phyloP scores from a whole-genome alignment of 441 rosid species.

The Aleurites moluccanus region DNA sequence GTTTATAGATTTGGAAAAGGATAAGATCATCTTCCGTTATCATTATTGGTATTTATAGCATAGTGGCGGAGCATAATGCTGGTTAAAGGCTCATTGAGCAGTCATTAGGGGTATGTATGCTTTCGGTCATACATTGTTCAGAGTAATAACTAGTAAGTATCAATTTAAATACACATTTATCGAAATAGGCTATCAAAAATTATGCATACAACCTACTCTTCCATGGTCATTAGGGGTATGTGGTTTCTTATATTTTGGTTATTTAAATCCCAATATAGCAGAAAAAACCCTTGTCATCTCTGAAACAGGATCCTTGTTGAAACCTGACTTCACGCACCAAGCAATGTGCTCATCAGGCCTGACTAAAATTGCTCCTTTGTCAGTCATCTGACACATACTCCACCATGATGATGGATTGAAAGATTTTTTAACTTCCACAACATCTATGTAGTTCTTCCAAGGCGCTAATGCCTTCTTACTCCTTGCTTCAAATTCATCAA shows the following conservation, averaged over 20 bases:
- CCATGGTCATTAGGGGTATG: not conserved
- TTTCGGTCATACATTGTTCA: no score
- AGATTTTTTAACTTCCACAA: slow-evolving; percentile 47
- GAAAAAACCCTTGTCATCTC: slow-evolving; percentile 60
- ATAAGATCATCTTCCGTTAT: no score
- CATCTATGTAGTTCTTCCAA: slow-evolving; percentile 67
- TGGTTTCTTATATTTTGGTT: not conserved
- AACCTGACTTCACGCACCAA: slow-evolving; percentile 60
- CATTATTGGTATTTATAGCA: no score
- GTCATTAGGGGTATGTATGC: no score
- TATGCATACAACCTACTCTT: not conserved
- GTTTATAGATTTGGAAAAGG: no score
- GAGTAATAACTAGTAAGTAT: no score
- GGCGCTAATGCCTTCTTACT: slow-evolving; percentile 54
- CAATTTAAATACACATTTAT: no score
- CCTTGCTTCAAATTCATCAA: slow-evolving; percentile 25
- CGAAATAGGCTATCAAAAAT: not conserved
- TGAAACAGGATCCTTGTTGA: slow-evolving; percentile 37
- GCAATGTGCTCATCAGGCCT: slow-evolving; percentile 88
- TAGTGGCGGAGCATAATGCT: no score
- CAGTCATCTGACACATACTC: slow-evolving; percentile 68
- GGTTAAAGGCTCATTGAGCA: no score
- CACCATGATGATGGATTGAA: slow-evolving; percentile 62
- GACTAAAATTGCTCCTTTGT: slow-evolving; percentile 66
- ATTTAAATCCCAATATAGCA: slow-evolving; percentile 38